Percentiles rank a stretch among this genome's conserved stretches.
Evolutionary conservation across 2,329 filamentous ascomycete species (phyloP).

Genomic region (Seiridium unicorne): DNA sequence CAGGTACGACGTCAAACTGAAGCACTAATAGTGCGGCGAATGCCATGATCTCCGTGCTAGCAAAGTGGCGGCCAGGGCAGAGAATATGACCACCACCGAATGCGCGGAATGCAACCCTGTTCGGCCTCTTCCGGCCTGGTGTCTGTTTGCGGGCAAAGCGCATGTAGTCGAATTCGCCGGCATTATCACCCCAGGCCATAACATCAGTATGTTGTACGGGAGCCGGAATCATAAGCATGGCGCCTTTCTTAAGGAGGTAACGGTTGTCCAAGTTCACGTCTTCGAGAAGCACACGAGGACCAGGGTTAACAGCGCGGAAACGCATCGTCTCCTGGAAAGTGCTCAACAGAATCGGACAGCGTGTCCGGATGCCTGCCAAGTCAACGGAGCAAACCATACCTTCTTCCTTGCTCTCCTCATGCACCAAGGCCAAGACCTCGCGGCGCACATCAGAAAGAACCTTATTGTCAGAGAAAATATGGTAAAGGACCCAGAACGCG

Average conservation of each 20-base stretch:
- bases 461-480: slow-evolving; percentile 17
- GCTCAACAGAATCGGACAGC: slow-evolving; percentile 24
- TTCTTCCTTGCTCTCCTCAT: neutral
- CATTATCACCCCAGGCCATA: slow-evolving; percentile 13
- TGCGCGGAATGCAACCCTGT: slow-evolving; percentile 30
- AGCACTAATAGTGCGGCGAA: slow-evolving; percentile 29
- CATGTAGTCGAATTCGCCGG: slow-evolving; percentile 10
- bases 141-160: slow-evolving; percentile 7
- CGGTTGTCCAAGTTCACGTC: slow-evolving; percentile 18
- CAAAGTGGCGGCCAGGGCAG: slow-evolving; percentile 37
- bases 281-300: slow-evolving; percentile 19
- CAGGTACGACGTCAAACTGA: slow-evolving; percentile 26
- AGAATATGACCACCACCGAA: slow-evolving; percentile 38
- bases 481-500: slow-evolving; percentile 22
- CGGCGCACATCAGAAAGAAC: slow-evolving; percentile 19
- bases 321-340: slow-evolving; percentile 28
- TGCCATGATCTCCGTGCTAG: slow-evolving; percentile 35
- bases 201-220: slow-evolving; percentile 16
- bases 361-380: slow-evolving; percentile 13
- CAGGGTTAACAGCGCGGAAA: slow-evolving; percentile 17
- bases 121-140: neutral
- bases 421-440: neutral
- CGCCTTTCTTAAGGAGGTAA: slow-evolving; percentile 16
- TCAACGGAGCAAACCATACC: neutral
- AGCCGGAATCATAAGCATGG: slow-evolving; percentile 16